phyloP scores from a whole-genome alignment of 768 basidiomycete species.

The Chalciporus pseudorubinellus region DNA sequence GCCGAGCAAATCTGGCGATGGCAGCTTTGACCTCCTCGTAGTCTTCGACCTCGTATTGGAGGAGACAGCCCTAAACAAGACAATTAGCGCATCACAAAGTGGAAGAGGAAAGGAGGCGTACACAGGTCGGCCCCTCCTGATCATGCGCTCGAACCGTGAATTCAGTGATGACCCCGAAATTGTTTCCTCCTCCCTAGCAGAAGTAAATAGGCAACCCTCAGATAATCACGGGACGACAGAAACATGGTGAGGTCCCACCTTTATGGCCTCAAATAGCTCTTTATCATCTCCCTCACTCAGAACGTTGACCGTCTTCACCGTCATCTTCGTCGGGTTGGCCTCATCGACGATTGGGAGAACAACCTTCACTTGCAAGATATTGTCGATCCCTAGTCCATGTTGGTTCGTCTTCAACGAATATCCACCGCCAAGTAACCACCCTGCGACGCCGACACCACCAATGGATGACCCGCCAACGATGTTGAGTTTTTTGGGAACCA shows the following conservation, averaged over 20 bases:
- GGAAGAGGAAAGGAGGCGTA: background rate
- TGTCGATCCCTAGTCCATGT: conserved; percentile 35
- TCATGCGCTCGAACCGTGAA: conserved; percentile 22
- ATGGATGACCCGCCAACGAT: too few species aligned
- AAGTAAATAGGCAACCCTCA: background rate
- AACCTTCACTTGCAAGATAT: conserved; percentile 26
- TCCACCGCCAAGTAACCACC: too few species aligned
- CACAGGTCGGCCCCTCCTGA: conserved; percentile 3
- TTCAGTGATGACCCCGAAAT: conserved; percentile 27
- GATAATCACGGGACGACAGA: too few species aligned
- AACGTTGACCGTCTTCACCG: background rate
- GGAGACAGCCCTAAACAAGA: background rate
- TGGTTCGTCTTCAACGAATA: conserved; percentile 33
- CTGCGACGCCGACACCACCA: too few species aligned
- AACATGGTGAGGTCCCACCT: background rate
- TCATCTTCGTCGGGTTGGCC: conserved; percentile 30
- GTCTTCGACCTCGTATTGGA: background rate
- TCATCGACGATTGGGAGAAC: conserved; percentile 29
- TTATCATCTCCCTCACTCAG: background rate
- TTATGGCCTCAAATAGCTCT: conserved; percentile 7
- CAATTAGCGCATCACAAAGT: background rate
- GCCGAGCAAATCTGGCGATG: background rate
- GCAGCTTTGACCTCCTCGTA: conserved; percentile 7
- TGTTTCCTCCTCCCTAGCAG: conserved; percentile 24
- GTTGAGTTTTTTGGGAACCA: too few species aligned